phyloP scores from a whole-genome alignment of 257 asterid genomes.

The Solanum chiquidenum region DNA sequence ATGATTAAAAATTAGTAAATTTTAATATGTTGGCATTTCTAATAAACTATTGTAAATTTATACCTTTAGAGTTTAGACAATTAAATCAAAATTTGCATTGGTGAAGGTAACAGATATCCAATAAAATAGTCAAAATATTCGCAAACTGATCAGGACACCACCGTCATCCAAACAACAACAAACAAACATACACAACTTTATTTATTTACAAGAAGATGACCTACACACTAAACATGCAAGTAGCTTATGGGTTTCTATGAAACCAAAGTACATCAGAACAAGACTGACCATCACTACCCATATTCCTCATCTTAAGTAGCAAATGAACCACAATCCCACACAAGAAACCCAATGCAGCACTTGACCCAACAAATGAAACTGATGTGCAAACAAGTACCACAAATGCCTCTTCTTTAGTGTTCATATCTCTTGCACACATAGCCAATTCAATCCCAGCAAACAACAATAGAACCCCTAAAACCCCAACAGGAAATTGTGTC shows the following conservation, averaged over 20 bases:
- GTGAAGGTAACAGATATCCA: background rate
- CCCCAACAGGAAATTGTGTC: conserved; percentile 59
- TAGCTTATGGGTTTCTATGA: conserved; percentile 2
- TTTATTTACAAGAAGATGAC: background rate
- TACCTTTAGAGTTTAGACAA: background rate
- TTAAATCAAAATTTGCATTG: background rate
- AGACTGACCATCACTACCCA: conserved; percentile 21
- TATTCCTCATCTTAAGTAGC: conserved; percentile 36
- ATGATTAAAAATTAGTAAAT: too few relatives aligned
- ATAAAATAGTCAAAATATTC: background rate
- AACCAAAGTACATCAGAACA: conserved; percentile 14
- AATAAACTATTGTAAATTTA: too few relatives aligned
- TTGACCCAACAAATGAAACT: conserved; percentile 65
- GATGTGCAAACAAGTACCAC: conserved; percentile 60
- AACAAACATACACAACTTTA: background rate
- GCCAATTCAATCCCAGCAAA: conserved; percentile 75
- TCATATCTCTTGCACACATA: conserved; percentile 56
- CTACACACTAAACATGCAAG: background rate
- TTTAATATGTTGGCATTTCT: background rate
- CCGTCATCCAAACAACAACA: background rate
- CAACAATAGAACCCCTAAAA: conserved; percentile 51
- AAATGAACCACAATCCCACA: conserved; percentile 58
- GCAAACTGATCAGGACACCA: background rate
- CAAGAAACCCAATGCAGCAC: conserved; percentile 66
- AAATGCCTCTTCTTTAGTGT: conserved; percentile 61